These are phyloP conservation scores for Xylaria sp. DNA, from an alignment of 2,329 filamentous ascomycete genomes.

Conservation along the genomic window DNA sequence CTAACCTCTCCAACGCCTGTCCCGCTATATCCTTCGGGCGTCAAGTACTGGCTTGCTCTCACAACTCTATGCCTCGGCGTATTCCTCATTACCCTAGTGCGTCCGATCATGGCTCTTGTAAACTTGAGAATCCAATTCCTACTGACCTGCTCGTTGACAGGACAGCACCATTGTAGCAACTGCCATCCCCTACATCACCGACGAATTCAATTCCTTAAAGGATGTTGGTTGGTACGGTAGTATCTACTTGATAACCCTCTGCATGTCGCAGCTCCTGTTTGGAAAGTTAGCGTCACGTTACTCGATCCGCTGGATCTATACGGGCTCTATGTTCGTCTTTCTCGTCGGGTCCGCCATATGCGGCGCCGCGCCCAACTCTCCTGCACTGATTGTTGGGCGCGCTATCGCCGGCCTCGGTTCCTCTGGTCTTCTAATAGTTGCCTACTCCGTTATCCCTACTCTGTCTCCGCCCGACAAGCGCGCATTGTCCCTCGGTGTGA, in stretches of 20 bases:
- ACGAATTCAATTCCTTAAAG: not conserved
- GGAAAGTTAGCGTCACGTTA: not conserved
- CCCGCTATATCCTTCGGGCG: too few species aligned
- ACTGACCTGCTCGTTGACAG: not conserved
- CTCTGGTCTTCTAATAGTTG: not conserved
- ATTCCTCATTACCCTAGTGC: not conserved
- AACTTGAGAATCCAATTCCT: too few species aligned
- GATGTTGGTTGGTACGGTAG: not conserved
- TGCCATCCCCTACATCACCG: not conserved
- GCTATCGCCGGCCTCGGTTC: not conserved
- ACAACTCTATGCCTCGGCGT: not conserved
- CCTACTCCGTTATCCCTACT: not conserved
- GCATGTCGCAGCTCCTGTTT: not conserved
- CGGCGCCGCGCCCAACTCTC: too few species aligned
- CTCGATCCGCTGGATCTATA: not conserved
- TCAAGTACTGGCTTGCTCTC: not conserved
- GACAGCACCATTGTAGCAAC: too few species aligned
- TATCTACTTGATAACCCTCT: not conserved
- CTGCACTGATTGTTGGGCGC: too few species aligned
- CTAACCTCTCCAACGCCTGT: too few species aligned
- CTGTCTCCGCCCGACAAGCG: not conserved
- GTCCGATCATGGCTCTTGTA: too few species aligned
- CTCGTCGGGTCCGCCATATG: not conserved
- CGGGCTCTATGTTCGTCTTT: not conserved
- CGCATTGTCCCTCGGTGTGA: not conserved